Base-by-base conservation (phyloP, 139 green algal species). In the Chlorella sorokiniana region DNA sequence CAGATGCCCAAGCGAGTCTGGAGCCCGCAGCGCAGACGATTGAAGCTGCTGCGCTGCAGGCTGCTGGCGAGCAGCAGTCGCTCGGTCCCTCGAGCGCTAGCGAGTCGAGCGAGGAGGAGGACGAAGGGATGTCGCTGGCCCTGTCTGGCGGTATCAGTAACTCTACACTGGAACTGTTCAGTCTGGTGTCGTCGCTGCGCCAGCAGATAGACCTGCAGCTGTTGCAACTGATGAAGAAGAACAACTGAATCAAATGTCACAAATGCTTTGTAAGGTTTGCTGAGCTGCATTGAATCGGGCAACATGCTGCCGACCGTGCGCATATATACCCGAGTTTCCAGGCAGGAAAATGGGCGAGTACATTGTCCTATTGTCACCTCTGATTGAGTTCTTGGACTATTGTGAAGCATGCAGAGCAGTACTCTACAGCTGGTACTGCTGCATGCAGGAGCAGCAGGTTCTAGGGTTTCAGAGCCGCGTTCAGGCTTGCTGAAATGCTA, bases 141-240 rank as follows among this genome's bases (percentile, higher is more conserved):
- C 71, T n/a, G 29, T 20, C 48, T 23, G 18, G 33, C 3, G 73
- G 73, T 38, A 54, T 77, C 70, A 42, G 9, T 40, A 51, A 11
- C 52, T 29, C 65, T 48, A 70, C 64, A 27, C 65, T 83, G 65
- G 83, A 84, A 64, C 40, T 87, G 27, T 87, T 87, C 78, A 63
- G 69, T 1, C 23, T 87, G 56, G 77, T 87, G 25, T 41, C 40
- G 29, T 41, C 69, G 54, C 62, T 87, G 59, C 63, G 78, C 6
- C 61, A 82, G 41, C 67, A 35, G 27, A 25, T 76, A n/a, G 33
- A 59, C 16, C 31, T 42, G 20, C 65, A 73, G 38, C 65, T 73
- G 65, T 22, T 37, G 10, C 23, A n/a, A 37, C 51, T 25, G 29
- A 9, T 77, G n/a, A 23, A 61, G 44, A 38, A 77, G 48, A 56